Percentiles rank a stretch among this genome's conserved stretches.
phyloP scores from a whole-genome alignment of 805 yeast species.

The Spathaspora arborariae region DNA sequence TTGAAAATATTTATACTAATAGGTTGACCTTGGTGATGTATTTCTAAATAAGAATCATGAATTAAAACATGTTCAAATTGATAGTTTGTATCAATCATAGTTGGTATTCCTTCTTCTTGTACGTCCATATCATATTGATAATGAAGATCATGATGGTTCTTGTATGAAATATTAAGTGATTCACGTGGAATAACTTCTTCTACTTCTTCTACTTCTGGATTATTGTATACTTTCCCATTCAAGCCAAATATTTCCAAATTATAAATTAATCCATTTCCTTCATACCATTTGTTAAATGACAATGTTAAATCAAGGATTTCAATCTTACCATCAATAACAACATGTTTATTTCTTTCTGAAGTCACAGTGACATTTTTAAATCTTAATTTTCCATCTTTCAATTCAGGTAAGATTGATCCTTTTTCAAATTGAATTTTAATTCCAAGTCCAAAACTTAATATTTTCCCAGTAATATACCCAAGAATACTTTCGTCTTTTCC shows the following conservation, averaged over 20 bases:
- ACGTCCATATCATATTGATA: slow-evolving; percentile 26
- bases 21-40: slow-evolving; percentile 29
- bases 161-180: slow-evolving; percentile 9
- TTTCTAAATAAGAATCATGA: slow-evolving; percentile 47
- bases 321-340: slow-evolving; percentile 33
- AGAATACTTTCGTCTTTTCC: slow-evolving; percentile 23
- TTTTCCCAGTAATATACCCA: slow-evolving; percentile 29
- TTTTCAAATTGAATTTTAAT: slow-evolving; percentile 33
- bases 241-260: slow-evolving; percentile 48
- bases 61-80: slow-evolving; percentile 40
- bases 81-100: slow-evolving; percentile 28
- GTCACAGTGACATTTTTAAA: slow-evolving; percentile 37
- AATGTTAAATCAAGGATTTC: slow-evolving; percentile 43
- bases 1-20: slow-evolving; percentile 55
- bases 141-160: slow-evolving; percentile 25
- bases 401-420: slow-evolving; percentile 37
- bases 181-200: background rate
- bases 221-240: slow-evolving; percentile 31
- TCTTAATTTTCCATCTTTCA: slow-evolving; percentile 47
- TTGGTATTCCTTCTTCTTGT: background rate
- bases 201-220: slow-evolving; percentile 5
- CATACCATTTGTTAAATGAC: slow-evolving; percentile 52
- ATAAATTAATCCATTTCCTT: slow-evolving; percentile 49
- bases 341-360: slow-evolving; percentile 11
- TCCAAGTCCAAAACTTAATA: slow-evolving; percentile 40